Evolutionary conservation across 768 basidiomycete species (phyloP), one percentile per base, ranked within the genome.

Genomic region (Mycena rebaudengoi): DNA sequence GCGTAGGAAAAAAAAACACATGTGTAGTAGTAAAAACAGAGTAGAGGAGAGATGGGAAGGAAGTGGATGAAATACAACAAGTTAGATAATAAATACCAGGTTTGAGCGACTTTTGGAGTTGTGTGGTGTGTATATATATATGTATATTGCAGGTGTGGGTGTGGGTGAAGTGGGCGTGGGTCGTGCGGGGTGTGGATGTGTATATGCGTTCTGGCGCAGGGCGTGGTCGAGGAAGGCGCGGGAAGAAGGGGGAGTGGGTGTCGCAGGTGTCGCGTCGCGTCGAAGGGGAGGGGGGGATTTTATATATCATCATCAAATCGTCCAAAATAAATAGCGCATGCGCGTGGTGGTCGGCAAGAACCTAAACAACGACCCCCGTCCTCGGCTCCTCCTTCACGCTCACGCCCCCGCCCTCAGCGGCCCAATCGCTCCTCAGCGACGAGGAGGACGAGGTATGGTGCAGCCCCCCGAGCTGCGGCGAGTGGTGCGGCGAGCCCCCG

Each of bases 371-470:
- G 0, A 64, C 3, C 29, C 64, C 29, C 13, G 58, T 55, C 48
- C 62, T 1, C 49, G 62, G 62, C 66, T 68, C 66, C 66, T 68
- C 66, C 66, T 68, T 68, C 10, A 68, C 66, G 7, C 18, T 55
- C 23, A 63, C 26, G 23, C 37, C 50, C 39, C 18, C 12, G 37
- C 45, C 50, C 46, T 35, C 48, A 21, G 44, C 53, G 11, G 14
- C 37, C 50, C 21, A 11, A 39, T 20, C 33, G n/a, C n/a, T n/a
- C n/a, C n/a, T n/a, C n/a, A n/a, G n/a, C n/a, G n/a, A n/a, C n/a
- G n/a, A n/a, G n/a, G n/a, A n/a, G n/a, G n/a, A n/a, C n/a, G n/a
- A n/a, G n/a, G n/a, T n/a, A n/a, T n/a, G n/a, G n/a, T n/a, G n/a
- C n/a, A 41, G 4, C 44, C 51, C 18, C 62, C 11, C 21, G 39